These are phyloP conservation scores for Thermochaetoides thermophila DNA, from an alignment of 495 filamentous ascomycete species.

Conservation along the genomic window DNA sequence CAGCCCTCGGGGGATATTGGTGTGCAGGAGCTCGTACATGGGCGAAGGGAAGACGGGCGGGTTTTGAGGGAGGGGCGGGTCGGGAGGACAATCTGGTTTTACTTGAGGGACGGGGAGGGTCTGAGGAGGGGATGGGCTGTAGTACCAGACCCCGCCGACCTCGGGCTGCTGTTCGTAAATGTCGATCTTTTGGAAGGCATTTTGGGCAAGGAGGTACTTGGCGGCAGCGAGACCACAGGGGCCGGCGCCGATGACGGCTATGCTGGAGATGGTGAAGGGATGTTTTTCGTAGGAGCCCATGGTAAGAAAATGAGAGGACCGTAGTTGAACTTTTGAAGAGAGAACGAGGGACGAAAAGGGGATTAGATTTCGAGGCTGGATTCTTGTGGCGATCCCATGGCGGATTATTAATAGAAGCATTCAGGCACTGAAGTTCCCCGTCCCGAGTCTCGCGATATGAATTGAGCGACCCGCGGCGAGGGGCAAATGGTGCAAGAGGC, in stretches of 20 bases:
- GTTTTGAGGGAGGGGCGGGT: conserved; percentile 21
- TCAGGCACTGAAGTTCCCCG: no score
- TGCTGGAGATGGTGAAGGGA: conserved; percentile 29
- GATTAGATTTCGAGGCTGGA: no score
- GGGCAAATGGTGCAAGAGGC: no score
- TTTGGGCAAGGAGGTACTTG: conserved; percentile 63
- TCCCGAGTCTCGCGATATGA: no score
- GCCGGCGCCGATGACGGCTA: conserved; percentile 60
- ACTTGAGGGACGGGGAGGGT: conserved; percentile 26
- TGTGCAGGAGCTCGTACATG: conserved; percentile 66
- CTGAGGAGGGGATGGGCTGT: conserved; percentile 28
- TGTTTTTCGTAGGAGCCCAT: conserved; percentile 16
- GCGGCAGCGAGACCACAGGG: conserved; percentile 52
- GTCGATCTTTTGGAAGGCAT: conserved; percentile 51
- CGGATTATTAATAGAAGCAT: no score
- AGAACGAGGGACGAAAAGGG: no score
- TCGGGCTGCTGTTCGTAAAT: conserved; percentile 67
- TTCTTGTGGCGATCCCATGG: no score
- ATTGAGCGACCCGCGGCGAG: no score
- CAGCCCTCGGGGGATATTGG: conserved; percentile 71
- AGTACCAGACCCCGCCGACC: conserved; percentile 77
- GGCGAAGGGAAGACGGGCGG: conserved; percentile 48
- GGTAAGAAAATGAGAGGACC: background rate
- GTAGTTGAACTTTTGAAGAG: no score
- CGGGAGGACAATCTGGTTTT: conserved; percentile 24